Percentiles rank a stretch among this genome's conserved stretches.
Conservation (phyloP, 176 grass and related monocot genomes). For the Bonia amplexicaulis region DNA sequence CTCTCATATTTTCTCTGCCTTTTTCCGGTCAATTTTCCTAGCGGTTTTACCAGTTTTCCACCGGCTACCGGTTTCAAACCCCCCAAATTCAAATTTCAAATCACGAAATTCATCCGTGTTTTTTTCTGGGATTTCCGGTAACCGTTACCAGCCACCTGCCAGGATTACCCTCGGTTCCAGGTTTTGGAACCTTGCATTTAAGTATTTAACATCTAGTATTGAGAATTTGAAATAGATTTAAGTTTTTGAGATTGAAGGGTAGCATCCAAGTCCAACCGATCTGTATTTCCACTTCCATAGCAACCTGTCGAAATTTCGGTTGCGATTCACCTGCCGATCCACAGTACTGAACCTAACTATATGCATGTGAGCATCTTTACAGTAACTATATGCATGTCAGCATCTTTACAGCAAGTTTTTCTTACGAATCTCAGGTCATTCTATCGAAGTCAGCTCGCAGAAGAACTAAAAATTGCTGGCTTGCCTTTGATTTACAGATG, state of each 20-base stretch:
- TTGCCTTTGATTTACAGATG: background rate
- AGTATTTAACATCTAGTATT: background rate
- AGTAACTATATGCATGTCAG: conserved; percentile 1
- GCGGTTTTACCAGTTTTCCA: no score
- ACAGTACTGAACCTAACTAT: background rate
- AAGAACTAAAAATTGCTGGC: conserved; percentile 21
- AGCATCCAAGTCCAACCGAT: conserved; percentile 6
- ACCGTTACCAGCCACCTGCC: no score
- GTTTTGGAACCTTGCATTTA: no score
- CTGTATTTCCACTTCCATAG: conserved; percentile 19
- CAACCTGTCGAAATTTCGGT: conserved; percentile 20
- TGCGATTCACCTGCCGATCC: background rate
- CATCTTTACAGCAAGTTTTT: conserved; percentile 10
- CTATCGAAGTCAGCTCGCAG: background rate
- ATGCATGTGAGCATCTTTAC: conserved; percentile 4
- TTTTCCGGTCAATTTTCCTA: no score
- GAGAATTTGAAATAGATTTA: background rate
- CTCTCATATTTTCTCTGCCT: no score
- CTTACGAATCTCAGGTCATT: background rate
- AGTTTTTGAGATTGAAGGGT: background rate
- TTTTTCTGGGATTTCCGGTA: no score
- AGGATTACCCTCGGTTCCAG: no score
- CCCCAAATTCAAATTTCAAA: no score
- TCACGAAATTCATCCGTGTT: no score
- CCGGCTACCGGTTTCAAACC: no score